Percentiles rank a stretch among this genome's conserved stretches.
These are phyloP conservation scores for Porodaedalea pini DNA, from an alignment of 1,284 basidiomycete species.

Conservation along the genomic window DNA sequence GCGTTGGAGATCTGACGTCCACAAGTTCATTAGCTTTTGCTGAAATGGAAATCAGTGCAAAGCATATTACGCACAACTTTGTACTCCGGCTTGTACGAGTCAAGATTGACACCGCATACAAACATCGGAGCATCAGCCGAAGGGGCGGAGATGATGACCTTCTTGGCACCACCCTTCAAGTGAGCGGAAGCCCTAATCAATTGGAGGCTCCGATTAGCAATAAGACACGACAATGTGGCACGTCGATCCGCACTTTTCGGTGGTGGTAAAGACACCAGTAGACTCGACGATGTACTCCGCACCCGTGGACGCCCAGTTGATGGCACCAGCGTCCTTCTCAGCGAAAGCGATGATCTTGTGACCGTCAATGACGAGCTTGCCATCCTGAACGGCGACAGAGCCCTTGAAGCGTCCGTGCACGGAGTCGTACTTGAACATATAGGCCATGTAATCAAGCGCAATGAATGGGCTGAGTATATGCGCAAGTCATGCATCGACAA, in stretches of 20 bases:
- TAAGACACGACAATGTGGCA: not conserved
- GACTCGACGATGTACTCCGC: conserved; percentile 97
- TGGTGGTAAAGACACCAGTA: conserved; percentile 99
- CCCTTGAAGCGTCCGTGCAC: conserved; percentile 97
- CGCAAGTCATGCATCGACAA: not conserved
- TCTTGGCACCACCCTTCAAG: conserved; percentile 99
- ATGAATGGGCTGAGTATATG: conserved; percentile 77
- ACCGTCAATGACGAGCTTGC: conserved; percentile 87
- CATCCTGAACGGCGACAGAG: conserved; percentile 77
- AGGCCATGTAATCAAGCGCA: conserved; percentile 94
- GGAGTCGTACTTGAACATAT: conserved; percentile 99
- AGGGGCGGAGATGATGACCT: conserved; percentile 99
- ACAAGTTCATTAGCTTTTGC: not conserved
- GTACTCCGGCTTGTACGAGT: conserved; percentile 89
- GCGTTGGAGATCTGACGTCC: conserved; percentile 86
- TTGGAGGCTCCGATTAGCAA: not conserved
- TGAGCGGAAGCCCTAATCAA: conserved; percentile 80
- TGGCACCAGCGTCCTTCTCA: conserved; percentile 87
- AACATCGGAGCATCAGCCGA: conserved; percentile 99
- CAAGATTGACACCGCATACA: conserved; percentile 95
- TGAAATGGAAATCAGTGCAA: not conserved
- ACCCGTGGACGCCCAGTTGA: conserved; percentile 79
- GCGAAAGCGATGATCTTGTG: conserved; percentile 77
- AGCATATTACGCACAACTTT: conserved; percentile 59
- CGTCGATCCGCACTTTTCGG: conserved; percentile 55